Base-by-base conservation (phyloP, 345 rosid species). In the Camelina neglecta region DNA sequence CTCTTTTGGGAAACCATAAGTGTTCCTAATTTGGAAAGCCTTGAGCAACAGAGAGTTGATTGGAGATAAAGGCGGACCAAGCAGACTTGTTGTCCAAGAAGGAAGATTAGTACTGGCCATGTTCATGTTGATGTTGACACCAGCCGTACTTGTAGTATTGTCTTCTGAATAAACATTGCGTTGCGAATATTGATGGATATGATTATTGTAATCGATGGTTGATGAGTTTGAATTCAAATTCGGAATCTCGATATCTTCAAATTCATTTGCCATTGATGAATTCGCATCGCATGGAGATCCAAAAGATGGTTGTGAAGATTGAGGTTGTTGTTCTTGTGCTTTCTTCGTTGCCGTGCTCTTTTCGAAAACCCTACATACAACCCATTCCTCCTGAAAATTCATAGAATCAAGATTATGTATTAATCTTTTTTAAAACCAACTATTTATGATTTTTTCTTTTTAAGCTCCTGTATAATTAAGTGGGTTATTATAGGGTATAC, bases 341-440 rank as follows among this genome's bases (percentile, higher is more conserved):
- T 87, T 95, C 53, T 72, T 85, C 39, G 78, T 77, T 20, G 80
- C 36, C 31, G 86, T 41, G 70, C 81, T 88, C 82, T 93, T 93
- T 54, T 90, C 79, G 65, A 93, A 93, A 11, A 93, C 83, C 79
- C 98, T 86, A 76, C 92, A 89, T 18, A 93, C 93, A 49, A 89
- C 98, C 98, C 98, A 93, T 83, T 93, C 97, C 65, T 90, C 97
- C 98, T 93, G 86, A 11, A 69, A 73, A 58, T 21, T 29, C 49
- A 72, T 11, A 58, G 20, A 16, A 47, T 63, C 48, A 62, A 71
- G 4, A 10, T 74, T 44, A 4, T 13, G 16, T 15, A 44, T 44
- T 44, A 44, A 1, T 13, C 1, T 29, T 29, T 29, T 13, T 15
- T 1, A 3, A 56, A 29, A 29, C 38, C 18, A 11, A 23, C 58